Base-by-base conservation (phyloP, 257 asterid species). In the Scutellaria galericulata region DNA sequence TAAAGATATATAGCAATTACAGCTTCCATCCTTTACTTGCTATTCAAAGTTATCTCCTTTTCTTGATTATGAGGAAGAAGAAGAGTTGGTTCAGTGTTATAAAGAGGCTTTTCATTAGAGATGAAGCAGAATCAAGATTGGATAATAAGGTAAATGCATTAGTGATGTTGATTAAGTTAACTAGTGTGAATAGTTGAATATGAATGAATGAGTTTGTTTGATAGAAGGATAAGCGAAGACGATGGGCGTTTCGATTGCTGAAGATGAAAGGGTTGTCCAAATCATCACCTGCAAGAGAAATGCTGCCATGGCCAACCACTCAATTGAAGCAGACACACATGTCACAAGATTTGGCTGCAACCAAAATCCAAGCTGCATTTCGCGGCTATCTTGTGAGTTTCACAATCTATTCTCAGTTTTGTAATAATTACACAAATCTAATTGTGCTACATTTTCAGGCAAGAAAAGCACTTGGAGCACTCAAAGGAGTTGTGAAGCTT, bases 401-500 rank as follows among this genome's bases (percentile, higher is more conserved):
- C 27, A n/a, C n/a, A n/a, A n/a, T n/a, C n/a, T n/a, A 24, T 24
- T 24, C 27, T 1, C 27, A 24, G 18, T 22, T 22, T 22, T 22
- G 27, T 22, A 22, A 22, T 22, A 2, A 1, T 24, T 24, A 24
- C 1, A 24, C 27, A 24, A 1, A 24, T 24, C 27, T 24, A 24
- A 24, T 20, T 42, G 2, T 46, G 4, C 18, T 58, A 62, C 27
- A 48, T 9, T 75, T 80, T 67, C 84, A 90, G 97, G 98, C 94
- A 73, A 84, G 94, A 79, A 93, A 89, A 82, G 98, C 98, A 56
- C 75, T 93, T 41, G 72, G 88, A 69, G 98, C 97, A 70, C 80
- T 93, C 70, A 90, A 82, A 78, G 98, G 96, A 79, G 78, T 93
- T 1, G 97, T 93, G 5, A 90, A 85, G 89, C 96, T 93, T 79